Conservation (phyloP, 2,329 filamentous ascomycete species). For the Fusarium sp. region DNA sequence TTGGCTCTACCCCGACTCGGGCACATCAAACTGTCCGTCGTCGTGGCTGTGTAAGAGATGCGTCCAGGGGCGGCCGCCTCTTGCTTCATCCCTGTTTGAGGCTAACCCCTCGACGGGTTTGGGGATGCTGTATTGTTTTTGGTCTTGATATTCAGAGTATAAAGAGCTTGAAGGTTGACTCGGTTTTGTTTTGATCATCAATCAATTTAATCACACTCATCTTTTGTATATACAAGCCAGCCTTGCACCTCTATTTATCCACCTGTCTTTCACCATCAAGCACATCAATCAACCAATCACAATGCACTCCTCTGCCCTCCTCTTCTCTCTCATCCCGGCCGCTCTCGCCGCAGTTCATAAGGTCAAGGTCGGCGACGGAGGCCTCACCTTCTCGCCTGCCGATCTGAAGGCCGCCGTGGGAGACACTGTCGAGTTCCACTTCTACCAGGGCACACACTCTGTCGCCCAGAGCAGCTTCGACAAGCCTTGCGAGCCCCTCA, state of each 20-base stretch:
- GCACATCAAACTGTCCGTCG: slow-evolving; percentile 31
- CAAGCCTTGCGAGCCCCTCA: slow-evolving; percentile 68
- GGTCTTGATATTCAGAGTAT: not conserved
- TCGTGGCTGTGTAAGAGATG: slow-evolving; percentile 20
- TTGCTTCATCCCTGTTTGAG: slow-evolving; percentile 36
- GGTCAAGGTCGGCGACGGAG: slow-evolving; percentile 41
- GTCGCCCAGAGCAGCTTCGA: slow-evolving; percentile 71
- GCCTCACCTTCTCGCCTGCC: slow-evolving; percentile 63
- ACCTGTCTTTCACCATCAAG: not conserved
- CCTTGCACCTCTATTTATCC: not conserved
- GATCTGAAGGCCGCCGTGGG: slow-evolving; percentile 63
- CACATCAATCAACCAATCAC: not conserved
- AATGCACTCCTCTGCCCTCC: slow-evolving; percentile 31
- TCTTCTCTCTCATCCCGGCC: slow-evolving; percentile 26
- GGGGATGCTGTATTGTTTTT: not conserved
- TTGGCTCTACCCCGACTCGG: slow-evolving; percentile 10
- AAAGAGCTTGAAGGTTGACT: not conserved
- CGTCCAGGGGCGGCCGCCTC: slow-evolving; percentile 23
- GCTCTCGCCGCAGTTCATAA: slow-evolving; percentile 24
- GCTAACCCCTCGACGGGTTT: slow-evolving; percentile 7
- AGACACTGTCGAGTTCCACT: slow-evolving; percentile 59
- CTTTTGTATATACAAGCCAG: slow-evolving; percentile 1
- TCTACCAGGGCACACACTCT: slow-evolving; percentile 66
- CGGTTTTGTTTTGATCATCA: not conserved
- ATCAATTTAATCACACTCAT: not conserved